phyloP scores from a whole-genome alignment of 257 asterid species.

The Osmanthus fragrans region DNA sequence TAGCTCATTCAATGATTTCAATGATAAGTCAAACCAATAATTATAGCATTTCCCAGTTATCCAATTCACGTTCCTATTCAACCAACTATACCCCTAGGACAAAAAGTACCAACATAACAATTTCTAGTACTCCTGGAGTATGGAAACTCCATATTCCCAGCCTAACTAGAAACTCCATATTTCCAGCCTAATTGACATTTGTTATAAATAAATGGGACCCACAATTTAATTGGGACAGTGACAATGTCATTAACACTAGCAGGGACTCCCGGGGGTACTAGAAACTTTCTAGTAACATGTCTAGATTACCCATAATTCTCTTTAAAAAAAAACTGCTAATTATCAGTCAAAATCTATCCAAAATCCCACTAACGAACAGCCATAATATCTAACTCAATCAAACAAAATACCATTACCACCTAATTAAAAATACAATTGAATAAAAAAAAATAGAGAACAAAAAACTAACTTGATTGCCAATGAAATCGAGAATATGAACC shows the following conservation, averaged over 20 bases:
- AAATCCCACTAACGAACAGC: not conserved
- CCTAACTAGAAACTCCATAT: too few relatives aligned
- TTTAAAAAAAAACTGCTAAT: not conserved
- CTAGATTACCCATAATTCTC: not conserved
- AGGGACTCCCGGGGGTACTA: too few relatives aligned
- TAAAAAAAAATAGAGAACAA: not conserved
- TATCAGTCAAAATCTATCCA: not conserved
- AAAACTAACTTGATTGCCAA: constrained; percentile 77
- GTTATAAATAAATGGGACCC: too few relatives aligned
- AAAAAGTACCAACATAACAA: not conserved
- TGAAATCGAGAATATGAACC: constrained; percentile 93
- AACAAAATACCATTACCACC: not conserved
- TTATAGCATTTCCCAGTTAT: not conserved
- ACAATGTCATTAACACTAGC: too few relatives aligned
- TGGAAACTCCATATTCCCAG: too few relatives aligned
- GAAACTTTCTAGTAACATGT: not conserved
- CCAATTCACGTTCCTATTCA: not conserved
- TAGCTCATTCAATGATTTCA: not conserved
- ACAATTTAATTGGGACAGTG: too few relatives aligned
- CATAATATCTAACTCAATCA: constrained; percentile 13
- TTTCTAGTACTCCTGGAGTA: too few relatives aligned
- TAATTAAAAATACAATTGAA: not conserved
- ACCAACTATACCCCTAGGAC: not conserved
- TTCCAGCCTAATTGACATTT: too few relatives aligned
- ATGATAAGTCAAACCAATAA: not conserved